Percentiles rank a stretch among this genome's conserved stretches.
Evolutionary conservation across 2,329 filamentous ascomycete species (phyloP).

Genomic region (Diplodia mutila): DNA sequence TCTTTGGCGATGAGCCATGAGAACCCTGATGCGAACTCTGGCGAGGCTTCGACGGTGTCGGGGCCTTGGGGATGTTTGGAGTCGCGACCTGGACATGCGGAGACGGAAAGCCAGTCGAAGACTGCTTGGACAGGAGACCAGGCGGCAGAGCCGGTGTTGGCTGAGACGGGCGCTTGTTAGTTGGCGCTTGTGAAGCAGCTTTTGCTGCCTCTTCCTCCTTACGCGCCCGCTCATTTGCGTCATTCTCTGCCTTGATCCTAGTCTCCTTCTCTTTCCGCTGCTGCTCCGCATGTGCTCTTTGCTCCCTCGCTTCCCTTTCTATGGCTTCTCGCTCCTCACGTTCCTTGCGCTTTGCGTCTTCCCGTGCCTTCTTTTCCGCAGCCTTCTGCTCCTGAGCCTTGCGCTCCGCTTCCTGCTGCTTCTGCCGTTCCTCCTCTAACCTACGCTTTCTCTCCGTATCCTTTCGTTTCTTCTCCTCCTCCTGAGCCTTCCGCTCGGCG

Average conservation of each 20-base stretch:
- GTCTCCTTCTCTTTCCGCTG: conserved; percentile 66
- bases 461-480: conserved; percentile 82
- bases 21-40: conserved; percentile 80
- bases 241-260: conserved; percentile 49
- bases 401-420: conserved; percentile 81
- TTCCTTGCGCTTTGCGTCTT: conserved; percentile 76
- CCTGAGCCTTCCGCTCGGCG: conserved; percentile 84
- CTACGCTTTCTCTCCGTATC: conserved; percentile 82
- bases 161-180: conserved; percentile 43
- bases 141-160: conserved; percentile 54
- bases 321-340: conserved; percentile 64
- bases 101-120: conserved; percentile 64
- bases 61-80: conserved; percentile 79
- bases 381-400: conserved; percentile 81
- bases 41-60: conserved; percentile 76
- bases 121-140: conserved; percentile 58
- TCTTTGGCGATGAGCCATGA: conserved; percentile 69
- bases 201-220: conserved; percentile 47
- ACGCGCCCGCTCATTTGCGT: conserved; percentile 41
- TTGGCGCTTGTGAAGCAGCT: conserved; percentile 35
- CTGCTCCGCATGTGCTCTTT: conserved; percentile 60
- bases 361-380: conserved; percentile 75
- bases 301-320: conserved; percentile 77
- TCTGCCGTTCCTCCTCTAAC: conserved; percentile 81
- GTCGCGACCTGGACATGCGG: conserved; percentile 80